Percentiles rank a stretch among this genome's conserved stretches.
Conservation (phyloP, 495 filamentous ascomycete genomes). For the Niebla homalea region DNA sequence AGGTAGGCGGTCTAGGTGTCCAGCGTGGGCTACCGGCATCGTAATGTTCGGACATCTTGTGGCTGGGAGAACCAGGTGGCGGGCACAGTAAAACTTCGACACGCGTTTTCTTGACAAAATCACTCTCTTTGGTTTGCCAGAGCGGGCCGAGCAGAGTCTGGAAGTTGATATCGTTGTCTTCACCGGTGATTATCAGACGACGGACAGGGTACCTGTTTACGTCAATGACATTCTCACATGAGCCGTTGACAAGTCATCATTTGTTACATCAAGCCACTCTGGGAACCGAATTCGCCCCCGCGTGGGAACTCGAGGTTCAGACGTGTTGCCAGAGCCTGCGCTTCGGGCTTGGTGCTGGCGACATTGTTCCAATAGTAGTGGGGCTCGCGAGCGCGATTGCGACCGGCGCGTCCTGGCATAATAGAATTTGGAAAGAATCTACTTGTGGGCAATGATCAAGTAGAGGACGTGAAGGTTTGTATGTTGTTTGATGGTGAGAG, state of each 20-base stretch:
- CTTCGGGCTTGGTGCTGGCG: conserved; percentile 1
- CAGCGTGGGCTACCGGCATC: neutral
- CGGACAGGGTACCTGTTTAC: neutral
- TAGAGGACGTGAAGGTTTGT: too few species aligned
- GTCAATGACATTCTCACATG: neutral
- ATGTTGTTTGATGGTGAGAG: too few species aligned
- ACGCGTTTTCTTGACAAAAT: neutral
- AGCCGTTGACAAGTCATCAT: neutral
- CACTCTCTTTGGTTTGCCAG: neutral
- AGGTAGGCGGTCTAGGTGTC: neutral
- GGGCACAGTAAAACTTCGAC: neutral
- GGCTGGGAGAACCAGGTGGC: neutral
- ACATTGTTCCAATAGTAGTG: neutral
- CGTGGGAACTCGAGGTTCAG: neutral
- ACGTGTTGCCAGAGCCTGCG: conserved; percentile 1
- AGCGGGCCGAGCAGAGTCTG: neutral
- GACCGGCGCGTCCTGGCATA: neutral
- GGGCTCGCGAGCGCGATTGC: neutral
- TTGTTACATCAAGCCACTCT: neutral
- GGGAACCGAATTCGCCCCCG: neutral
- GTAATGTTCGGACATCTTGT: neutral
- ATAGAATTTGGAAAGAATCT: neutral
- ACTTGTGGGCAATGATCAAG: too few species aligned
- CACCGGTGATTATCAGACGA: neutral
- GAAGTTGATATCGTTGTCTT: neutral